Percentiles rank a stretch among this genome's conserved stretches.
Conservation (phyloP, 1,284 basidiomycete genomes). For the Grifola frondosa region DNA sequence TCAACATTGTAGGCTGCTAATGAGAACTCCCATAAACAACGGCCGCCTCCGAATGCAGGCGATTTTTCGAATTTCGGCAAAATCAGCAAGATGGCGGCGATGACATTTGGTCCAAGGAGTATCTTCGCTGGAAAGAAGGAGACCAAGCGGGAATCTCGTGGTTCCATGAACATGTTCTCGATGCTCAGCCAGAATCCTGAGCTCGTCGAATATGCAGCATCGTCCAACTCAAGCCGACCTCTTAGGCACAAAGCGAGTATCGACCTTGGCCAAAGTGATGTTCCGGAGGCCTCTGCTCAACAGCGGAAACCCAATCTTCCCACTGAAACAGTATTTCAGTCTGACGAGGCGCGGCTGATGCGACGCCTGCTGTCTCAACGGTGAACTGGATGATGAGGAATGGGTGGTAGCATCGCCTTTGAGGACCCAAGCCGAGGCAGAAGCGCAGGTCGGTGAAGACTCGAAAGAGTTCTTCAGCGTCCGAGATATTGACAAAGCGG, state of each 20-base stretch:
- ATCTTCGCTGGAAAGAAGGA: constrained; percentile 58
- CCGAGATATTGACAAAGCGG: constrained; percentile 82
- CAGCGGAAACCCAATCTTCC: constrained; percentile 75
- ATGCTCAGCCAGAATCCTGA: constrained; percentile 66
- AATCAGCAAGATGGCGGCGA: constrained; percentile 63
- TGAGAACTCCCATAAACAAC: no score
- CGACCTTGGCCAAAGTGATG: constrained; percentile 39
- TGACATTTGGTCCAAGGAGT: constrained; percentile 78
- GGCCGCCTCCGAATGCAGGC: constrained; percentile 76
- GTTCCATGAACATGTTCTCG: constrained; percentile 90
- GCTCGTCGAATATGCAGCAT: constrained; percentile 51
- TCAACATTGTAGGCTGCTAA: no score
- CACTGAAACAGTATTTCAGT: constrained; percentile 56
- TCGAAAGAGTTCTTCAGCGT: constrained; percentile 75
- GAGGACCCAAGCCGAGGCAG: constrained; percentile 72
- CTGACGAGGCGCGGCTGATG: constrained; percentile 41
- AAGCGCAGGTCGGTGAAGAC: constrained; percentile 81
- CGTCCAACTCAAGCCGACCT: constrained; percentile 47
- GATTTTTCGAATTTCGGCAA: constrained; percentile 89
- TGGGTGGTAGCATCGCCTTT: constrained; percentile 38
- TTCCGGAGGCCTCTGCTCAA: constrained; percentile 36
- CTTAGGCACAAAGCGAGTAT: constrained; percentile 53
- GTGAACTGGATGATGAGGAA: constrained; percentile 52
- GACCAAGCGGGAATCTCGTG: constrained; percentile 65
- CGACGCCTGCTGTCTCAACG: constrained; percentile 52